Conservation (phyloP, 2,329 filamentous ascomycete species). For the Xylaria sp. region DNA sequence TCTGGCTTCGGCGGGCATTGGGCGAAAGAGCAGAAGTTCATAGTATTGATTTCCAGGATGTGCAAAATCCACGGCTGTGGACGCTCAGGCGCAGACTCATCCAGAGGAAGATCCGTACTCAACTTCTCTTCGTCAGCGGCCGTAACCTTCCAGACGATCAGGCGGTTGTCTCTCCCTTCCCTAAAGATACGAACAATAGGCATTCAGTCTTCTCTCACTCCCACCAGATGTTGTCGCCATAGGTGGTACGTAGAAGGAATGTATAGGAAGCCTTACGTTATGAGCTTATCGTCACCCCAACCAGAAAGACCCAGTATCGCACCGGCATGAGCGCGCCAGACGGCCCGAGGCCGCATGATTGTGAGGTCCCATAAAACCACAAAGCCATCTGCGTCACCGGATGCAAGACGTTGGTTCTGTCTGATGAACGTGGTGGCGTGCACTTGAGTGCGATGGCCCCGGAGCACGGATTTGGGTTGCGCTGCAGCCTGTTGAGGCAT, state of each 20-base stretch:
- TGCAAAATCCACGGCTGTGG: slow-evolving; percentile 87
- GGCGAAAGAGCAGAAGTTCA: slow-evolving; percentile 94
- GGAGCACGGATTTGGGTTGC: slow-evolving; percentile 74
- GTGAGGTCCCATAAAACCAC: slow-evolving; percentile 86
- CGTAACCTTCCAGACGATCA: slow-evolving; percentile 84
- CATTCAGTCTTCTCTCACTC: slow-evolving; percentile 6
- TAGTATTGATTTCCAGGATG: slow-evolving; percentile 84
- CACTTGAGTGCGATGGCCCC: slow-evolving; percentile 84
- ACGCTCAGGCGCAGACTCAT: slow-evolving; percentile 61
- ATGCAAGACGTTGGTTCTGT: slow-evolving; percentile 79
- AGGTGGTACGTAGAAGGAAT: not conserved
- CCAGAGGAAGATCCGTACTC: slow-evolving; percentile 77
- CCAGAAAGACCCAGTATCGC: slow-evolving; percentile 79
- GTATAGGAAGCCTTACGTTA: slow-evolving; percentile 73
- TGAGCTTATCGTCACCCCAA: slow-evolving; percentile 78
- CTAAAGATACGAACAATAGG: slow-evolving; percentile 58
- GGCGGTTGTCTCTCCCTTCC: slow-evolving; percentile 88
- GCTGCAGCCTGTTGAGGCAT: slow-evolving; percentile 49
- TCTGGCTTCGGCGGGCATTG: slow-evolving; percentile 59
- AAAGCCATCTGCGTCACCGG: slow-evolving; percentile 91
- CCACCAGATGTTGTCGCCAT: not conserved
- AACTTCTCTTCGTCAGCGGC: slow-evolving; percentile 70
- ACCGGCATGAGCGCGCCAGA: slow-evolving; percentile 86
- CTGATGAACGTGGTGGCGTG: slow-evolving; percentile 80
- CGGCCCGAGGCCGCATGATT: slow-evolving; percentile 81